Base-by-base conservation (phyloP, 768 basidiomycete genomes). In the Pulveroboletus sp. region DNA sequence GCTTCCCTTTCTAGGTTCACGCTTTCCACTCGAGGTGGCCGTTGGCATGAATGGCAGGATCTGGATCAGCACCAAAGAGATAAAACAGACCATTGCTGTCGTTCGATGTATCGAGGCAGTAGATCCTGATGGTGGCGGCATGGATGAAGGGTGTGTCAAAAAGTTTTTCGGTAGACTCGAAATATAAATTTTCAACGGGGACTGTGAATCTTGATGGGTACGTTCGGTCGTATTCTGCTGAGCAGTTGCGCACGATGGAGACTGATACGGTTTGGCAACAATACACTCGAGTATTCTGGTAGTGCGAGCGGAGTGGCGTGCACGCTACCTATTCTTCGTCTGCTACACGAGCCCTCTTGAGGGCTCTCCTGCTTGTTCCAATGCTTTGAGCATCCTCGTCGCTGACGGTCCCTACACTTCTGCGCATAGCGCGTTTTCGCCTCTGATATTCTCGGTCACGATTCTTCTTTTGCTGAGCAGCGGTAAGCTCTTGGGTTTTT, bases 1-100 rank as follows among this genome's bases (percentile, higher is more conserved):
- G 9, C 74, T 99, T 5, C 84, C 89, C 6, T 66, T 87, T 2
- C 76, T 96, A 21, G 93, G 93, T 6, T 75, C 82, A 9, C 77
- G 77, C 35, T 92, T 95, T 61, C 89, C 92, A 8, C 77, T 96
- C 41, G 94, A 98, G 60, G 80, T 76, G 2, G 94, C 93, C 2
- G 82, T 93, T 2, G 96, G 96, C 1, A 74, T 89, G 67, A 99
- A 99, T 63, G 95, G 94, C 2, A 80, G 88, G 38, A 81, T 96
- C 15, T 98, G 95, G 95, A 68, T 97, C 57, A 86, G 76, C 51
- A 74, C 91, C 7, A 83, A 84, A 57, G 84, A 89, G 38, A 69
- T 77, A 10, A 81, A 77, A 56, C 82, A 89, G 59, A 85, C 82
- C 9, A 87, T 97, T 44, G 83, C 84, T 6, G 72, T 85, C 21